Percentiles rank a stretch among this genome's conserved stretches.
phyloP scores from a whole-genome alignment of 352 stramenopile species.

The Chrysophaeum taylorii region DNA sequence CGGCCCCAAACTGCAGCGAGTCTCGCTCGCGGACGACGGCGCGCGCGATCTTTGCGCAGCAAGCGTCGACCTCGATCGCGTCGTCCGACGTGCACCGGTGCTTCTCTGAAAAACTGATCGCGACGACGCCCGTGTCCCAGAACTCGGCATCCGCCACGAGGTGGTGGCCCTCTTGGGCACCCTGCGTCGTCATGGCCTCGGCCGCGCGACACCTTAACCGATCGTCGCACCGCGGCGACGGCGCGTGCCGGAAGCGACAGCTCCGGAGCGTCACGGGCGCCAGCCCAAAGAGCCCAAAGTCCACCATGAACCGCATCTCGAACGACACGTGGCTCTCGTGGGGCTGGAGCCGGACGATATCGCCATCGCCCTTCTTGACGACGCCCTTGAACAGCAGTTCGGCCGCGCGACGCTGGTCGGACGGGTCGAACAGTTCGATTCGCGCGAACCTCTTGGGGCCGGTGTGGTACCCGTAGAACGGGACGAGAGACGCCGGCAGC shows the following conservation, averaged over 20 bases:
- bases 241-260: not conserved
- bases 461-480: not conserved
- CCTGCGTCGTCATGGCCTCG: too few species aligned
- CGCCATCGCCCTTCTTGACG: not conserved
- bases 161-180: too few species aligned
- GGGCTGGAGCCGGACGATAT: not conserved
- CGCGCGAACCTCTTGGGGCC: not conserved
- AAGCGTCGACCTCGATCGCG: not conserved
- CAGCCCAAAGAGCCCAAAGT: not conserved
- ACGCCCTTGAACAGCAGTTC: not conserved
- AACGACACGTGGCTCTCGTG: not conserved
- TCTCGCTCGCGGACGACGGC: not conserved
- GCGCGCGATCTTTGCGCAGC: not conserved
- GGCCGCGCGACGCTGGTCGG: not conserved
- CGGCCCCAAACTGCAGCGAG: too few species aligned
- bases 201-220: too few species aligned
- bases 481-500: not conserved
- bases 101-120: too few species aligned
- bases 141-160: too few species aligned
- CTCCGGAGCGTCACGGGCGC: not conserved
- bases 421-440: not conserved
- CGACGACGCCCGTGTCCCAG: too few species aligned
- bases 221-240: not conserved
- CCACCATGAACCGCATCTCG: not conserved
- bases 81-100: not conserved